Evolutionary conservation across 257 asterid genomes (phyloP).

Genomic region (Solanum habrochaites): DNA sequence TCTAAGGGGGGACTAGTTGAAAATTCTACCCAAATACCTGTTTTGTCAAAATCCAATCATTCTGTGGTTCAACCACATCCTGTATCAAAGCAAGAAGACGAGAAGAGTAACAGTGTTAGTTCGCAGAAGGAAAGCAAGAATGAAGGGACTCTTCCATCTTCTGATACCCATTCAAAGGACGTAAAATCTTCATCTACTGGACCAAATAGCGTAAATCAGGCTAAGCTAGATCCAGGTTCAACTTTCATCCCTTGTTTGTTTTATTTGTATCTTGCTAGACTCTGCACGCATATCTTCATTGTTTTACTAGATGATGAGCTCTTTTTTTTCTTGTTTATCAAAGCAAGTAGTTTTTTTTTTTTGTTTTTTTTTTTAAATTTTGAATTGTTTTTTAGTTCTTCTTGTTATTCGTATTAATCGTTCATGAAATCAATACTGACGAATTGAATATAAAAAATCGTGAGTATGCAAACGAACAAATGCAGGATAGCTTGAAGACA

Average conservation of each 20-base stretch:
- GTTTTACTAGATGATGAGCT: background rate
- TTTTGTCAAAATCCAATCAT: conserved; percentile 5
- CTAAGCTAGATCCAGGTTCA: background rate
- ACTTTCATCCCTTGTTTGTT: background rate
- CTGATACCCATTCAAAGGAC: background rate
- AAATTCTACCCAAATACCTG: background rate
- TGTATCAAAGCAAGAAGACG: background rate
- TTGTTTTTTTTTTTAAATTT: background rate
- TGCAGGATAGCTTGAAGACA: background rate
- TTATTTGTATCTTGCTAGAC: background rate
- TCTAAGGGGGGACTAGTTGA: background rate
- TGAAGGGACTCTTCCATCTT: background rate
- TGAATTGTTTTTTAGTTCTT: background rate
- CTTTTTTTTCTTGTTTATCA: background rate
- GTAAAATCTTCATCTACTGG: conserved; percentile 22
- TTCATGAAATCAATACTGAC: background rate
- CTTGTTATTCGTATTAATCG: background rate
- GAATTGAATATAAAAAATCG: background rate
- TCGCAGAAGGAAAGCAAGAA: conserved; percentile 4
- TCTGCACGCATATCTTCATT: background rate
- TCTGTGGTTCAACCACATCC: background rate
- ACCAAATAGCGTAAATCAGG: background rate
- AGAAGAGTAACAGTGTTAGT: background rate
- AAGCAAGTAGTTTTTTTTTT: background rate
- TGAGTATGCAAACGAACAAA: background rate